Conservation (phyloP, 1,284 basidiomycete species). For the Cryptococcus depauperatus region DNA sequence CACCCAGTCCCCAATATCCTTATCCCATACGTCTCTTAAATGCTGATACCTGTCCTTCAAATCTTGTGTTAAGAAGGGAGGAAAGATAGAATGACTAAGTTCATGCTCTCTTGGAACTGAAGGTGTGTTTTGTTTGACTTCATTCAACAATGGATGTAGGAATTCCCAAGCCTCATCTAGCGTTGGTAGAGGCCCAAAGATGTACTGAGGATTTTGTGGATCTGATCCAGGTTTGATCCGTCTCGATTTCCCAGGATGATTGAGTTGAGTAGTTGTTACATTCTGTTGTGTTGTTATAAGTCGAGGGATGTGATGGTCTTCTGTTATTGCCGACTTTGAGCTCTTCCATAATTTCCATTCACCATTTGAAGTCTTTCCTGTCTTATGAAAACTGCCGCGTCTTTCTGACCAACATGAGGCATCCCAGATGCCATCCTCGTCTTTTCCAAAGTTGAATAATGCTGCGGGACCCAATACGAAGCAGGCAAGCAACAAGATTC, state of each 20-base stretch:
- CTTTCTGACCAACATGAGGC: slow-evolving; percentile 24
- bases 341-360: neutral
- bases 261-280: neutral
- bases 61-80: slow-evolving; percentile 29
- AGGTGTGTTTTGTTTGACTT: slow-evolving; percentile 24
- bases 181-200: slow-evolving; percentile 20
- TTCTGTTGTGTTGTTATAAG: slow-evolving; percentile 3
- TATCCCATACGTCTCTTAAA: slow-evolving; percentile 27
- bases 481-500: slow-evolving; percentile 5
- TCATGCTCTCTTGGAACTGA: slow-evolving; percentile 34
- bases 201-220: slow-evolving; percentile 22
- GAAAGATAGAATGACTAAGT: slow-evolving; percentile 31
- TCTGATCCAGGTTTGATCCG: slow-evolving; percentile 12
- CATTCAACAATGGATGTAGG: slow-evolving; percentile 26
- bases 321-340: neutral
- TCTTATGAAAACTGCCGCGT: neutral
- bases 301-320: neutral
- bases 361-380: slow-evolving; percentile 1
- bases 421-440: slow-evolving; percentile 28
- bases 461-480: slow-evolving; percentile 4
- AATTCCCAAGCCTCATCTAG: slow-evolving; percentile 32
- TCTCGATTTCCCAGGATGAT: slow-evolving; percentile 16
- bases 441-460: slow-evolving; percentile 6
- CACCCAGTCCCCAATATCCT: slow-evolving; percentile 21
- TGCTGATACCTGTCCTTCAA: slow-evolving; percentile 32